Evolutionary conservation across 768 basidiomycete species (phyloP), one percentile per base, ranked within the genome.

Genomic region (Trametes cingulata): DNA sequence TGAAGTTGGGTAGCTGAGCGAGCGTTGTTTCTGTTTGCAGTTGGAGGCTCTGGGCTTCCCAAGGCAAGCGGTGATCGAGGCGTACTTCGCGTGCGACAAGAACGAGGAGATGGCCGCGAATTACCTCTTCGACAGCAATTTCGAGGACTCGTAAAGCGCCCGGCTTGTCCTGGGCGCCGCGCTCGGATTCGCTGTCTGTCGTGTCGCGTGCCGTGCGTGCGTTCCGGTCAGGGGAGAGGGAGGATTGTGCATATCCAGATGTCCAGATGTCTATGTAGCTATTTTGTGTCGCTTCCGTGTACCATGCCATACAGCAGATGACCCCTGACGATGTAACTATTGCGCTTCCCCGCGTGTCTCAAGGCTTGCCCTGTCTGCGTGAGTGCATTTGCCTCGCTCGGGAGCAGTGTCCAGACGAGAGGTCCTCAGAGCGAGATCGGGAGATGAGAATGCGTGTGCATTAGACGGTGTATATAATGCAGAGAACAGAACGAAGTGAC

Each of bases 61-160:
- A 17, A 83, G 93, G 40, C 80, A 94, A 43, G 77, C 78, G 0
- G 96, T 81, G n/a, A 76, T 95, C 36, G 85, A 98, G 73, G 97
- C 97, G 1, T 99, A 91, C 75, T 84, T 96, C 70, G 91, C 88
- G 1, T 98, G 95, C 73, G 97, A 94, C 73, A 94, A 92, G 82
- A 94, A 98, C 70, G 97, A 98, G 75, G 94, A 98, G 70, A 76
- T 95, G 19, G 95, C 97, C 9, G 97, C 96, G 14, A 97, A 97
- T 70, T 96, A 88, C 68, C 74, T 98, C 67, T 95, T 98, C 64
- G 95, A 96, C 66, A 68, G 75, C 56, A 77, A 78, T 27, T 87
- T 85, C 67, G 86, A 85, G 0, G 86, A 82, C 52, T 74, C 63
- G 25, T 69, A 56, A 48, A 46, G 8, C 2, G 27, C n/a, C 10